phyloP scores from a whole-genome alignment of 2,329 filamentous ascomycete genomes.

The Aspergillus sp. region DNA sequence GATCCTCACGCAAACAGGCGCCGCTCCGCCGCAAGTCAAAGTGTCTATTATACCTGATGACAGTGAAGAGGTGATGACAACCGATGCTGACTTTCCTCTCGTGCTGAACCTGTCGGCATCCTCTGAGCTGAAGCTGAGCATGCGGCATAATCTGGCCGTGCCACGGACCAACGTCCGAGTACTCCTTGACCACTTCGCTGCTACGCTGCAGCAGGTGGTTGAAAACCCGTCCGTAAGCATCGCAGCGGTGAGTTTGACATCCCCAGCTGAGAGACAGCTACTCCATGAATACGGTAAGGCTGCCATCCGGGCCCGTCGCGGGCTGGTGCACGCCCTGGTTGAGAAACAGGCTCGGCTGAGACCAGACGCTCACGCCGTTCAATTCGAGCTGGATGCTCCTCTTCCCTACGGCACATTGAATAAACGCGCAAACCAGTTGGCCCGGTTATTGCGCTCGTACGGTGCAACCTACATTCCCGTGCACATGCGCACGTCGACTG shows the following conservation, averaged over 20 bases:
- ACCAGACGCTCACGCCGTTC: background rate
- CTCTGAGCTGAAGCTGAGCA: background rate
- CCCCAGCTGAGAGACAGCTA: background rate
- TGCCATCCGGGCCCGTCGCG: background rate
- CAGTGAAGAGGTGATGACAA: background rate
- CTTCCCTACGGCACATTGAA: background rate
- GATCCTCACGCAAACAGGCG: background rate
- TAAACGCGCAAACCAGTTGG: background rate
- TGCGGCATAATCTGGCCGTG: background rate
- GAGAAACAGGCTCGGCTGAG: background rate
- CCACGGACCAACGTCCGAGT: background rate
- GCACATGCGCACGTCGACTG: slow-evolving; percentile 9
- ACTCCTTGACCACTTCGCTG: background rate
- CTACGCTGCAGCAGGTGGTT: background rate
- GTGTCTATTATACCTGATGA: background rate
- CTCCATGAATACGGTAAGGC: background rate
- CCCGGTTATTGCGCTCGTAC: background rate
- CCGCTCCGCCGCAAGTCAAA: background rate
- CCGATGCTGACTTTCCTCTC: background rate
- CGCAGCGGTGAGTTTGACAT: background rate
- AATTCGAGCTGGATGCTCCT: background rate
- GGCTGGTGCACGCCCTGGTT: background rate
- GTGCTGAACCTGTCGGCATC: background rate
- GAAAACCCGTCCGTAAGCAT: background rate
- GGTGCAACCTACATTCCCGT: background rate